Conservation (phyloP, 2,329 filamentous ascomycete genomes). For the Lasiodiplodia sp. region DNA sequence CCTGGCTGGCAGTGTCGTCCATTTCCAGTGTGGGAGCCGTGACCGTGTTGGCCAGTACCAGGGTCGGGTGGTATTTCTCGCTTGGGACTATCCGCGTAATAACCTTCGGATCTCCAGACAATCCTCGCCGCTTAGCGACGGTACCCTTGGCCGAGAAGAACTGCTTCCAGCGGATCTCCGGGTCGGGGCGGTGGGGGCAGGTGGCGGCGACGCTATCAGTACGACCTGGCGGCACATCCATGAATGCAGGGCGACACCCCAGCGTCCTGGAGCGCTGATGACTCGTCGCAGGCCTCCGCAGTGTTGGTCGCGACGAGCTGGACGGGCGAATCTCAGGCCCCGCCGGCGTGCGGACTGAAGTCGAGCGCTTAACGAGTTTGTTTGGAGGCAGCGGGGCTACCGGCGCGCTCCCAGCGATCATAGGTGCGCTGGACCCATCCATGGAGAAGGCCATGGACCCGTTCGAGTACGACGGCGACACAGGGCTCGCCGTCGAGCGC, state of each 20-base stretch:
- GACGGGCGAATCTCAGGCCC: constrained; percentile 58
- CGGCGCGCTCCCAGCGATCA: constrained; percentile 56
- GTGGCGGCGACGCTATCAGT: constrained; percentile 29
- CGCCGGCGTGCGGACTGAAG: constrained; percentile 61
- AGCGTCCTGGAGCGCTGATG: constrained; percentile 78
- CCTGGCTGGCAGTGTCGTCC: constrained; percentile 47
- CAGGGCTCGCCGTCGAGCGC: constrained; percentile 67
- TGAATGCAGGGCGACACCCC: constrained; percentile 58
- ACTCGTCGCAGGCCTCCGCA: constrained; percentile 78
- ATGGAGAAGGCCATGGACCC: constrained; percentile 57
- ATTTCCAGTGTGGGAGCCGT: constrained; percentile 42
- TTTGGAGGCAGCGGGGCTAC: constrained; percentile 65
- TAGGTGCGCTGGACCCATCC: constrained; percentile 67
- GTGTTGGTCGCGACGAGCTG: constrained; percentile 67
- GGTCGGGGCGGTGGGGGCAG: constrained; percentile 16
- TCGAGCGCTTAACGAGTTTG: constrained; percentile 78
- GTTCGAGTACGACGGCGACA: constrained; percentile 73
- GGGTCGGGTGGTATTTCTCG: constrained; percentile 53
- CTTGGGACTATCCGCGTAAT: constrained; percentile 55
- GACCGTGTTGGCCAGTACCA: constrained; percentile 56
- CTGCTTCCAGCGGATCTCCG: constrained; percentile 42
- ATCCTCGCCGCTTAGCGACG: constrained; percentile 50
- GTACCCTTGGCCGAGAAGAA: constrained; percentile 47
- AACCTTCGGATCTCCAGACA: constrained; percentile 46
- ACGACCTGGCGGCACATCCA: constrained; percentile 40